Evolutionary conservation across 495 filamentous ascomycete genomes (phyloP).

Genomic region (Neurospora pannonica): DNA sequence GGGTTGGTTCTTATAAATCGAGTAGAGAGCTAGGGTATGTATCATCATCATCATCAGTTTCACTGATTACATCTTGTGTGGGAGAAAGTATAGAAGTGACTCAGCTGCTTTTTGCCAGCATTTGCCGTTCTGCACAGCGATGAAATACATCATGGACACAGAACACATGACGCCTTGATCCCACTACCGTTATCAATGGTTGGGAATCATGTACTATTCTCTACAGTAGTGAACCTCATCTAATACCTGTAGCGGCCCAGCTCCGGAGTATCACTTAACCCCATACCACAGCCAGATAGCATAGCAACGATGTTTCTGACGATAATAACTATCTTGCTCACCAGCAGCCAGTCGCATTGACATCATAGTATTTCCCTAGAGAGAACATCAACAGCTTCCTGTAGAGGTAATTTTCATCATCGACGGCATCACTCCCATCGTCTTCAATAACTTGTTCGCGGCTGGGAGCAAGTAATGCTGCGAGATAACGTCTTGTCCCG

Average conservation of each 20-base stretch:
- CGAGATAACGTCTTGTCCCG: not conserved
- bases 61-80: not conserved
- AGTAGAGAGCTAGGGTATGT: not conserved
- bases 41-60: not conserved
- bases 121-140: not conserved
- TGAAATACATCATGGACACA: not conserved
- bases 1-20: not conserved
- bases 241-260: not conserved
- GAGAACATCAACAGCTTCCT: not conserved
- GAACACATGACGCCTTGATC: not conserved
- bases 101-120: not conserved
- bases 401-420: not conserved
- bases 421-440: not conserved
- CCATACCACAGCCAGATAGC: not conserved
- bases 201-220: not conserved
- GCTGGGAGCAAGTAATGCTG: not conserved
- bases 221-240: not conserved
- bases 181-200: not conserved
- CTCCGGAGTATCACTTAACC: not conserved
- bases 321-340: not conserved
- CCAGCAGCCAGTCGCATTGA: not conserved
- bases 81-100: not conserved
- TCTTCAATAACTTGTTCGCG: not conserved
- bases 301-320: not conserved
- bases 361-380: not conserved